Evolutionary conservation across 2,329 filamentous ascomycete species (phyloP).

Genomic region (Rosellinia necatrix): DNA sequence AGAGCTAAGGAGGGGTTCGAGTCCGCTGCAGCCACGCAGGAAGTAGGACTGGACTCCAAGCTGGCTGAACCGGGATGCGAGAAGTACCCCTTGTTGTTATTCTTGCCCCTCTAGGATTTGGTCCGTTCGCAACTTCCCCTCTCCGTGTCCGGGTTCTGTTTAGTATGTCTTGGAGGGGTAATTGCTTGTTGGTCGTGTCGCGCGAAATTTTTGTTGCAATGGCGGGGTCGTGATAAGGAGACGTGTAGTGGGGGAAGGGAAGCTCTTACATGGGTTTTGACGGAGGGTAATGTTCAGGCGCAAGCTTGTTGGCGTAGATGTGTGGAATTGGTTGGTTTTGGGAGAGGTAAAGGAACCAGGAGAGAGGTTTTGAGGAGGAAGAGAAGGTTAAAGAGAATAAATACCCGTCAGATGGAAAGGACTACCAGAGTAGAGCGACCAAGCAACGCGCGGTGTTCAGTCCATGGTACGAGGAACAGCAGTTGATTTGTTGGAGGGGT

Average conservation of each 20-base stretch:
- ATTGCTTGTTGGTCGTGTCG: constrained; percentile 1
- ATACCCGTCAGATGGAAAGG: constrained; percentile 18
- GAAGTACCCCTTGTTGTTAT: background rate
- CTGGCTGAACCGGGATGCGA: constrained; percentile 1
- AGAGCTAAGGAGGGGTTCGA: constrained; percentile 8
- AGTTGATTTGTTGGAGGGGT: constrained; percentile 29
- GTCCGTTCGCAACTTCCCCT: too few relatives aligned
- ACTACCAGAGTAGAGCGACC: background rate
- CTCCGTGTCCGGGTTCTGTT: too few relatives aligned
- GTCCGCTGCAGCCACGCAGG: background rate
- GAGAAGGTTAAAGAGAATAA: constrained; percentile 23
- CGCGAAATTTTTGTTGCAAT: constrained; percentile 24
- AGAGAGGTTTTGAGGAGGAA: constrained; percentile 20
- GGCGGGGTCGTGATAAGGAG: constrained; percentile 23
- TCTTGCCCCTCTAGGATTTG: too few relatives aligned
- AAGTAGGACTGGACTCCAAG: constrained; percentile 7
- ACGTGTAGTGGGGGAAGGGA: constrained; percentile 24
- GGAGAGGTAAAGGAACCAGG: constrained; percentile 6
- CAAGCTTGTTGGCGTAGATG: constrained; percentile 3
- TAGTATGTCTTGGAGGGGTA: constrained; percentile 21
- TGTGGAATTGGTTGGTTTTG: constrained; percentile 1
- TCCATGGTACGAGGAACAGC: constrained; percentile 26
- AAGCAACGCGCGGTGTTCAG: constrained; percentile 17
- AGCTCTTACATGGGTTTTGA: constrained; percentile 28
- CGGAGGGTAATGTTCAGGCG: constrained; percentile 1